A percentile compares a stretch with the other conserved stretches of the same genome.
phyloP scores from a whole-genome alignment of 2,329 filamentous ascomycete species.

The Neoscytalidium dimidiatum region DNA sequence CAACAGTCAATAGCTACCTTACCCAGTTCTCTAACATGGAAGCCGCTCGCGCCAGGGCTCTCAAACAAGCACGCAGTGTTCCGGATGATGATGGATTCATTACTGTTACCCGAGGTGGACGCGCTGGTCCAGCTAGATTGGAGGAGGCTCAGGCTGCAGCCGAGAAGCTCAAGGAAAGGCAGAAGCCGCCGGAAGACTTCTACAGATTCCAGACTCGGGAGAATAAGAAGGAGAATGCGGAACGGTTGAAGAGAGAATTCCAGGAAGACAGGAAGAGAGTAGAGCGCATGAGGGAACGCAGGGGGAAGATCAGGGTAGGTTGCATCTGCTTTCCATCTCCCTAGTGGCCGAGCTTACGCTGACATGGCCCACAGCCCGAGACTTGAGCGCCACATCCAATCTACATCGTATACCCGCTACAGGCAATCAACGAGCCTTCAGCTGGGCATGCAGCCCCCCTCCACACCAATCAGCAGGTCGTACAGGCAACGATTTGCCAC shows the following conservation, averaged over 20 bases:
- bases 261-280: slow-evolving; percentile 76
- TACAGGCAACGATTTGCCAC: not conserved
- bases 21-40: slow-evolving; percentile 69
- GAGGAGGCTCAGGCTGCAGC: slow-evolving; percentile 66
- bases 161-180: slow-evolving; percentile 60
- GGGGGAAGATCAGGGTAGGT: slow-evolving; percentile 32
- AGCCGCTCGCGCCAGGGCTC: slow-evolving; percentile 64
- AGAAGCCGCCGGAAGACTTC: slow-evolving; percentile 69
- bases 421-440: not conserved
- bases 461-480: not conserved
- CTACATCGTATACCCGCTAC: not conserved
- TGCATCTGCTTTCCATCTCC: not conserved
- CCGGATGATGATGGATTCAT: slow-evolving; percentile 96
- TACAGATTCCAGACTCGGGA: slow-evolving; percentile 84
- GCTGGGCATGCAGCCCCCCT: not conserved
- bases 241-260: slow-evolving; percentile 69
- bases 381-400: slow-evolving; percentile 3
- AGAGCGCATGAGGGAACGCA: slow-evolving; percentile 67
- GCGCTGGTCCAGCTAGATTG: slow-evolving; percentile 69
- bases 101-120: slow-evolving; percentile 80
- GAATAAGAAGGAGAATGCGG: slow-evolving; percentile 74
- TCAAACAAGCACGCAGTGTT: slow-evolving; percentile 68
- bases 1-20: slow-evolving; percentile 83
- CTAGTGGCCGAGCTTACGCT: not conserved
- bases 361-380: slow-evolving; percentile 14